Conservation (phyloP, 805 yeast species). For the Myxozyma geophila region DNA sequence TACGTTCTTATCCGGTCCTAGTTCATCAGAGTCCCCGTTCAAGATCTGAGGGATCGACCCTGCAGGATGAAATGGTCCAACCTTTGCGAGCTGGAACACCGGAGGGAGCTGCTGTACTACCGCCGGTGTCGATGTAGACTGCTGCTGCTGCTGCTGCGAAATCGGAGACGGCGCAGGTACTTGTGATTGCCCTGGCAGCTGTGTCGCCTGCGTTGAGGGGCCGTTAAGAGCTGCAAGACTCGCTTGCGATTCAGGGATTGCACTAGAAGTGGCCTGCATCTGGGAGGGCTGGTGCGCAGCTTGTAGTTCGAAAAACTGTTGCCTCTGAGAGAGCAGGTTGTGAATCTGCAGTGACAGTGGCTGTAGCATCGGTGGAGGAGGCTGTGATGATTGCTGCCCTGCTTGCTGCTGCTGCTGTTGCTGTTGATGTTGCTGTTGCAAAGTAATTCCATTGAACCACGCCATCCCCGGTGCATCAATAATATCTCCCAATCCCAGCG, state of each 20-base stretch:
- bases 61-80: conserved; percentile 13
- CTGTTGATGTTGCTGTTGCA: conserved; percentile 4
- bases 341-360: conserved; percentile 4
- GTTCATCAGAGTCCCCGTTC: neutral
- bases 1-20: neutral
- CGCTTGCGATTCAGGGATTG: neutral
- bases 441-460: neutral
- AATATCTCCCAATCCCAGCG: conserved; percentile 23
- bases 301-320: neutral
- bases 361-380: neutral
- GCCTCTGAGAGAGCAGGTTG: conserved; percentile 2
- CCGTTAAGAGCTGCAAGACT: neutral
- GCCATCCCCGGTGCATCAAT: conserved; percentile 26
- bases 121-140: neutral
- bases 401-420: neutral
- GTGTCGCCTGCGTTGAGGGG: neutral
- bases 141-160: conserved; percentile 7
- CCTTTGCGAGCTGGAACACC: conserved; percentile 17
- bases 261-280: conserved; percentile 2
- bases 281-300: neutral
- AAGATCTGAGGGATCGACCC: neutral
- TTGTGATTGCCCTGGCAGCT: neutral
- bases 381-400: neutral
- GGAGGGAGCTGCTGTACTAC: conserved; percentile 12
- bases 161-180: neutral